These are phyloP conservation scores for Ochromonas danica DNA, from an alignment of 108 stramenopile genomes.

Conservation along the genomic window DNA sequence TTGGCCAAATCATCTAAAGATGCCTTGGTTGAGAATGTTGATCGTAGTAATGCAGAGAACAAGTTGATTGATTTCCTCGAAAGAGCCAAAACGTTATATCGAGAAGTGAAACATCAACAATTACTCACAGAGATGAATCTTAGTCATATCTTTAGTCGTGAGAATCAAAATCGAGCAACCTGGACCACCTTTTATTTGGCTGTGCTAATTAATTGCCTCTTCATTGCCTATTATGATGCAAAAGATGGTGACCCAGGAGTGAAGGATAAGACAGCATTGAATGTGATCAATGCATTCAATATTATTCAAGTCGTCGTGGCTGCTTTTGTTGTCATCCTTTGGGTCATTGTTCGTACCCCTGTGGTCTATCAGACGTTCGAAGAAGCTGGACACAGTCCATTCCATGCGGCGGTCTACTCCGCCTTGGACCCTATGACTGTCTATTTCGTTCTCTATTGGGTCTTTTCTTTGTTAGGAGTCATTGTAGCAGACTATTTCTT, in stretches of 20 bases:
- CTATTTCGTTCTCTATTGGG: constrained; percentile 32
- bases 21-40: constrained; percentile 40
- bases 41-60: constrained; percentile 38
- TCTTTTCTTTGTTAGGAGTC: constrained; percentile 19
- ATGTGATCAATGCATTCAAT: constrained; percentile 22
- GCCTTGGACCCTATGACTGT: constrained; percentile 37
- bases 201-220: constrained; percentile 39
- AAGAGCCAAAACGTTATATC: constrained; percentile 39
- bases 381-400: constrained; percentile 7
- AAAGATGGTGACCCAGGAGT: background rate
- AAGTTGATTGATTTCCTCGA: constrained; percentile 43
- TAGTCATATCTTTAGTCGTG: constrained; percentile 31
- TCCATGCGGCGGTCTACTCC: constrained; percentile 29
- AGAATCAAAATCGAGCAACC: constrained; percentile 45
- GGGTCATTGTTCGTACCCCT: constrained; percentile 39
- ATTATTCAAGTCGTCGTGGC: constrained; percentile 20
- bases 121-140: constrained; percentile 40
- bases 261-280: background rate
- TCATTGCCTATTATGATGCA: constrained; percentile 12
- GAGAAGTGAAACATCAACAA: constrained; percentile 46
- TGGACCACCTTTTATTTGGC: constrained; percentile 44
- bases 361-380: constrained; percentile 34
- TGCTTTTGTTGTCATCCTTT: constrained; percentile 26
- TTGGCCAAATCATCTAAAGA: constrained; percentile 45
- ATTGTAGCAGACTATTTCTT: constrained; percentile 28